Evolutionary conservation across 2,329 filamentous ascomycete genomes (phyloP).

Genomic region (Fusarium udum): DNA sequence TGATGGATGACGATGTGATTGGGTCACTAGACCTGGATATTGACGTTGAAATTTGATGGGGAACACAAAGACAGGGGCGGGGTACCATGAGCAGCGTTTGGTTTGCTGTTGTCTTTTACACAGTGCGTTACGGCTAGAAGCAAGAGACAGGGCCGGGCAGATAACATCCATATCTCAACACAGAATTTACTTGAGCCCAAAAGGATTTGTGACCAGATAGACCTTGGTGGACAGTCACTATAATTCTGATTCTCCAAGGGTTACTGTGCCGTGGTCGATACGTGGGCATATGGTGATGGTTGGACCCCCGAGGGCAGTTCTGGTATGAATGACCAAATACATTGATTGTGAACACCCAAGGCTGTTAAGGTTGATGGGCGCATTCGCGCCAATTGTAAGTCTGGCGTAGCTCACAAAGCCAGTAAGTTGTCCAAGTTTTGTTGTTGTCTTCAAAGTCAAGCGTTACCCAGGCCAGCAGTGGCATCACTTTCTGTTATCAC

Average conservation of each 20-base stretch:
- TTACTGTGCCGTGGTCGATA: neutral
- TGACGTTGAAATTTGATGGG: slow-evolving; percentile 81
- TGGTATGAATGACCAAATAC: neutral
- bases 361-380: neutral
- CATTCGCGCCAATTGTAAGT: neutral
- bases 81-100: slow-evolving; percentile 14
- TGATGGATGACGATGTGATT: slow-evolving; percentile 93
- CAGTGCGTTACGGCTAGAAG: slow-evolving; percentile 10
- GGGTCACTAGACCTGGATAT: slow-evolving; percentile 89
- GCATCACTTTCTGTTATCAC: neutral
- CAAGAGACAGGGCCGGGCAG: slow-evolving; percentile 5
- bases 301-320: neutral
- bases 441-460: neutral
- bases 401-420: neutral
- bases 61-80: neutral
- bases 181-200: neutral
- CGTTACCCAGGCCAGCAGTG: neutral
- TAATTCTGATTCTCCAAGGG: neutral
- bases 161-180: slow-evolving; percentile 3
- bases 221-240: slow-evolving; percentile 3
- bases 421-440: neutral
- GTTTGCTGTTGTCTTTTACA: neutral
- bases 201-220: slow-evolving; percentile 6
- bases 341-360: neutral
- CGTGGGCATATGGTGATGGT: neutral